These are phyloP conservation scores for Apiospora sp. DNA, from an alignment of 2,329 filamentous ascomycete genomes.

Conservation along the genomic window DNA sequence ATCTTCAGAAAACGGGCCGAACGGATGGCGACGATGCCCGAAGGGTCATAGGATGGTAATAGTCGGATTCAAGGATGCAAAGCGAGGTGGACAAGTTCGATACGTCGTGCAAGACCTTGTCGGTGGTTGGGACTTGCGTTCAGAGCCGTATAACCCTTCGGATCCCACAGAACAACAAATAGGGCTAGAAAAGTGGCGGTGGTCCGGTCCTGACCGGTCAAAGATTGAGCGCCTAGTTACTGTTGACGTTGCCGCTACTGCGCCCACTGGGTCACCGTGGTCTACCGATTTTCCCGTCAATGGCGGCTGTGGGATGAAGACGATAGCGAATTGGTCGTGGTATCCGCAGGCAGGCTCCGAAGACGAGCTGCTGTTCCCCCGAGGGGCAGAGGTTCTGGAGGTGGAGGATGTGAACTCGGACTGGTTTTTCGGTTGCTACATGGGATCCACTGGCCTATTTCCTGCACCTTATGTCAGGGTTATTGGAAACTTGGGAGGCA, in stretches of 20 bases:
- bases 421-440: constrained; percentile 89
- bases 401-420: constrained; percentile 88
- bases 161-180: constrained; percentile 38
- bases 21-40: constrained; percentile 85
- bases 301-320: constrained; percentile 72
- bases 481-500: constrained; percentile 36
- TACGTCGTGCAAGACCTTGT: constrained; percentile 76
- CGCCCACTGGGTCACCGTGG: constrained; percentile 43
- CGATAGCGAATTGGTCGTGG: constrained; percentile 78
- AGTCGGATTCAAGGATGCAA: constrained; percentile 74
- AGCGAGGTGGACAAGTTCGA: constrained; percentile 70
- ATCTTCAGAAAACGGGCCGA: constrained; percentile 75
- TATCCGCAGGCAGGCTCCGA: constrained; percentile 70
- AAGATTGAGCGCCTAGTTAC: constrained; percentile 58
- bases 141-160: constrained; percentile 56
- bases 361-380: constrained; percentile 86
- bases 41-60: constrained; percentile 85
- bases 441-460: constrained; percentile 80
- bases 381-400: constrained; percentile 82
- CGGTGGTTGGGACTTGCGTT: constrained; percentile 75
- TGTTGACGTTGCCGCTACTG: constrained; percentile 56
- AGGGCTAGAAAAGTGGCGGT: constrained; percentile 60
- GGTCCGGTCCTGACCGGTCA: constrained; percentile 50
- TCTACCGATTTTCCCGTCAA: constrained; percentile 71
- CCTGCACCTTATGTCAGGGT: constrained; percentile 77